Conservation (phyloP, 129 eudicot genomes). For the Pittosporum tobira region DNA sequence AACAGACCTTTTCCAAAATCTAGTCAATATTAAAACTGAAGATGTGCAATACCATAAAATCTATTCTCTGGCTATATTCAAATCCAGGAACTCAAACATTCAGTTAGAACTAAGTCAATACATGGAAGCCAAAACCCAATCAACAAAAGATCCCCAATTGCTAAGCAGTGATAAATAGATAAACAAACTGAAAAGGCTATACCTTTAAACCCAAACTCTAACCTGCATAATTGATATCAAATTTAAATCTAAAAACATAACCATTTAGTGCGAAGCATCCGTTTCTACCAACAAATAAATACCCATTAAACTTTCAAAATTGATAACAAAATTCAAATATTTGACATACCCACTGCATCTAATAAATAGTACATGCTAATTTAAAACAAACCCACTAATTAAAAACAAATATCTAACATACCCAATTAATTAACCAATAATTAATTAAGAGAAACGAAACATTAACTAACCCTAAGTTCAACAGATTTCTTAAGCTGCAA, state of each 20-base stretch:
- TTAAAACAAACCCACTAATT: neutral
- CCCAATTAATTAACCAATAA: neutral
- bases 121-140: neutral
- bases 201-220: neutral
- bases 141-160: neutral
- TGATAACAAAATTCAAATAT: no score
- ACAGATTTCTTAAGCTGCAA: conserved; percentile 40
- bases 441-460: neutral
- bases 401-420: neutral
- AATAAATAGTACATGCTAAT: no score
- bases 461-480: conserved; percentile 56
- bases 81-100: no score
- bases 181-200: neutral
- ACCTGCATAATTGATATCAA: neutral
- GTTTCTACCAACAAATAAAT: neutral
- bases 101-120: neutral
- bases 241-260: neutral
- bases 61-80: no score
- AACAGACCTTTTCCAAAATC: no score
- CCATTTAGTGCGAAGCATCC: neutral
- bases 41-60: no score
- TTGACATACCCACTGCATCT: no score
- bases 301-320: no score
- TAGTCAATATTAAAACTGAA: no score
- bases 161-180: conserved; percentile 1